Evolutionary conservation across 1,284 basidiomycete genomes (phyloP).

Genomic region (Phylloporus sp.): DNA sequence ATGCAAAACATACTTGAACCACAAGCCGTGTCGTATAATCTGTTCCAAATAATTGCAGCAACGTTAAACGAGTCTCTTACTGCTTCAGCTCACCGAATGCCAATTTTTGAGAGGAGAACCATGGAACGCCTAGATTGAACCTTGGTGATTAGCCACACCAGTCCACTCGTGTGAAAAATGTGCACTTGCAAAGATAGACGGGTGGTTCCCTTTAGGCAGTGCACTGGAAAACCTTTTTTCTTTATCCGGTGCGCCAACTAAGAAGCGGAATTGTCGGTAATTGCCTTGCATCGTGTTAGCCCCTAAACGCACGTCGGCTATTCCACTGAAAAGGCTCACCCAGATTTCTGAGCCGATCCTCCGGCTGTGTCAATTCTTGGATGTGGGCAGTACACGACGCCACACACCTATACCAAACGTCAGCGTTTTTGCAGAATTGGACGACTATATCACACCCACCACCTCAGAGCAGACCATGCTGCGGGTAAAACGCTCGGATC

Average conservation of each 20-base stretch:
- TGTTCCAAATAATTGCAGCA: background rate
- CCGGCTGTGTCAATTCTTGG: constrained; percentile 61
- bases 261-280: constrained; percentile 3
- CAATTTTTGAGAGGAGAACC: constrained; percentile 3
- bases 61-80: background rate
- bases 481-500: background rate
- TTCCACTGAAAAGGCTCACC: constrained; percentile 42
- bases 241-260: constrained; percentile 1
- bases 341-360: constrained; percentile 58
- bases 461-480: constrained; percentile 3
- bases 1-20: background rate
- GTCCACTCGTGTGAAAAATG: background rate
- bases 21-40: constrained; percentile 5
- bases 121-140: background rate
- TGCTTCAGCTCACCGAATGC: background rate
- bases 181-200: background rate
- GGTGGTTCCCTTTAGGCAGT: background rate
- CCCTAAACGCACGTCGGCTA: background rate
- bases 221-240: background rate
- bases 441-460: background rate
- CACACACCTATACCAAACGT: constrained; percentile 55
- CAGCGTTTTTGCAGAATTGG: background rate
- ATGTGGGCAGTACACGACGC: constrained; percentile 72
- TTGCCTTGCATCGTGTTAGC: background rate
- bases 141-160: background rate